Evolutionary conservation across 2,329 filamentous ascomycete species (phyloP).

Genomic region (Eurotiales sp.): DNA sequence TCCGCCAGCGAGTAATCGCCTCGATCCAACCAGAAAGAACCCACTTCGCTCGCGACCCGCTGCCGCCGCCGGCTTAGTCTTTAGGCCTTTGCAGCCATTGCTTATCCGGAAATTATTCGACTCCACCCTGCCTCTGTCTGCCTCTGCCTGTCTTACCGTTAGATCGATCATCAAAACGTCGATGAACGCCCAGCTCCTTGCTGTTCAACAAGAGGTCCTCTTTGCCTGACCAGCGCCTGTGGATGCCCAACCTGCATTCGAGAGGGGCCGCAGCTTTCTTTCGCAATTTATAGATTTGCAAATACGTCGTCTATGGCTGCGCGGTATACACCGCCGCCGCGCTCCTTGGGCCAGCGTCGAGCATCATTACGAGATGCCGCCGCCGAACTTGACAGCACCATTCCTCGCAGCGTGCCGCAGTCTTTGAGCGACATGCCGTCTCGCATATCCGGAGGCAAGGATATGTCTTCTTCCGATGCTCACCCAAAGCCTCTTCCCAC

Average conservation of each 20-base stretch:
- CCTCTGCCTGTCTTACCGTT: no score
- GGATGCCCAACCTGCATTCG: no score
- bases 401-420: conserved; percentile 26
- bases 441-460: conserved; percentile 27
- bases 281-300: background rate
- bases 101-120: no score
- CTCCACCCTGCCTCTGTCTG: no score
- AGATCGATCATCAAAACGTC: background rate
- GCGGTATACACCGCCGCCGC: conserved; percentile 20
- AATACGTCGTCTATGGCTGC: conserved; percentile 10
- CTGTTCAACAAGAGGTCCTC: background rate
- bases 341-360: conserved; percentile 24
- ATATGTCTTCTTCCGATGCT: conserved; percentile 21
- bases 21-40: no score
- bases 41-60: no score
- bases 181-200: conserved; percentile 2
- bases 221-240: no score
- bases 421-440: conserved; percentile 27
- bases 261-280: background rate
- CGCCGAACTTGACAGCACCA: conserved; percentile 26
- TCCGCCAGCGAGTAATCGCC: no score
- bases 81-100: no score
- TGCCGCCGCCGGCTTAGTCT: no score
- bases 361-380: conserved; percentile 26
- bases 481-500: conserved; percentile 44